These are phyloP conservation scores for Phytophthora melonis DNA, from an alignment of 352 stramenopile species.

Conservation along the genomic window DNA sequence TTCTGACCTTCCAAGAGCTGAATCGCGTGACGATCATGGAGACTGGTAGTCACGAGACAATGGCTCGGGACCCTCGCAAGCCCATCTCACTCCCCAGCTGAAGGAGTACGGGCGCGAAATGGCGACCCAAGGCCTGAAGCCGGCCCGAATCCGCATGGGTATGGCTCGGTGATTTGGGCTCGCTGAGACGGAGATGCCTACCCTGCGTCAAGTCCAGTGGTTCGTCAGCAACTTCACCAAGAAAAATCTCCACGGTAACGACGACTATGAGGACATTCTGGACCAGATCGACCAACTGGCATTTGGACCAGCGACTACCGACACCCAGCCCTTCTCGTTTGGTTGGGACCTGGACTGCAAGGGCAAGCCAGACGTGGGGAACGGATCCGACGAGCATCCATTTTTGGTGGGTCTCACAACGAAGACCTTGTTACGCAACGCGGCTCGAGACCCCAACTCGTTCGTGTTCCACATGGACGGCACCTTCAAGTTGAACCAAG, in stretches of 20 bases:
- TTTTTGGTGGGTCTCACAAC: background rate
- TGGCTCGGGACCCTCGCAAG: background rate
- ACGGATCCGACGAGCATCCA: background rate
- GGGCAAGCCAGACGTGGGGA: no score
- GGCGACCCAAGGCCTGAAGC: background rate
- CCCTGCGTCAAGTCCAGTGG: no score
- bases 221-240: no score
- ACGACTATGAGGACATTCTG: background rate
- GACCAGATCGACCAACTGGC: background rate
- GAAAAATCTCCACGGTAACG: background rate
- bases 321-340: background rate
- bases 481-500: conserved; percentile 30
- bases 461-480: conserved; percentile 26
- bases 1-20: conserved; percentile 8
- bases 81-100: background rate
- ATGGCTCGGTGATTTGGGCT: background rate
- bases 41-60: background rate
- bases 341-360: no score
- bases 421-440: background rate
- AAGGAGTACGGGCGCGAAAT: background rate
- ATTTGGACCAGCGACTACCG: background rate
- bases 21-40: conserved; percentile 1
- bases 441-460: background rate
- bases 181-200: background rate
- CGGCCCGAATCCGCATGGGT: background rate